Evolutionary conservation across 2,329 filamentous ascomycete species (phyloP).

Genomic region (Alternaria sp.): DNA sequence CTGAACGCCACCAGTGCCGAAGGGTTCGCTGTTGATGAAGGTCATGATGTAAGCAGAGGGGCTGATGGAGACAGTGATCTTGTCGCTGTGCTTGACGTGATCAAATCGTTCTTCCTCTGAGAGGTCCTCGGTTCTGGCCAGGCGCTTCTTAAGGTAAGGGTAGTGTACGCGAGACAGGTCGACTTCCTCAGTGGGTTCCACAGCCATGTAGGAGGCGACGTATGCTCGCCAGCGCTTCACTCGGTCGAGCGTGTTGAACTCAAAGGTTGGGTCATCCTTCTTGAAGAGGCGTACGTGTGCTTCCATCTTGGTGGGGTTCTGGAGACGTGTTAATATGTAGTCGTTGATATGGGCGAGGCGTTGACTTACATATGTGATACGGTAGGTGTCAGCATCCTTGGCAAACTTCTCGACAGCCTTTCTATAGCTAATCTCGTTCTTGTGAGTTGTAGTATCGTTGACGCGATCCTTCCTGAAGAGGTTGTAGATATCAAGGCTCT

Average conservation of each 20-base stretch:
- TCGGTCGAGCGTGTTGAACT: slow-evolving; percentile 72
- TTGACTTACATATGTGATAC: slow-evolving; percentile 83
- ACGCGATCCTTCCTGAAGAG: slow-evolving; percentile 84
- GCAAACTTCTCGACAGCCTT: slow-evolving; percentile 92
- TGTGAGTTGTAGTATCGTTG: slow-evolving; percentile 85
- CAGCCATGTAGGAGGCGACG: slow-evolving; percentile 86
- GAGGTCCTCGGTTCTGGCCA: slow-evolving; percentile 46
- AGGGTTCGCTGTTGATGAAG: slow-evolving; percentile 53
- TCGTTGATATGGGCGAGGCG: background rate
- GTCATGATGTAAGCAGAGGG: slow-evolving; percentile 54
- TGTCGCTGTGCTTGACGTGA: slow-evolving; percentile 49
- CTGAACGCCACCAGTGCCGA: slow-evolving; percentile 47
- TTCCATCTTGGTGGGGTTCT: slow-evolving; percentile 70
- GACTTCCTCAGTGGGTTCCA: slow-evolving; percentile 75
- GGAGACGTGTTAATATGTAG: slow-evolving; percentile 34
- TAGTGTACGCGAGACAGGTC: slow-evolving; percentile 43
- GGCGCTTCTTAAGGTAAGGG: slow-evolving; percentile 54
- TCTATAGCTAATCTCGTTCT: slow-evolving; percentile 87
- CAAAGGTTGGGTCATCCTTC: slow-evolving; percentile 80
- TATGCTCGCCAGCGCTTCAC: slow-evolving; percentile 89
- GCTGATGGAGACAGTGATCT: slow-evolving; percentile 55
- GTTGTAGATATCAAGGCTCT: slow-evolving; percentile 87
- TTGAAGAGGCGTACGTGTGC: slow-evolving; percentile 84
- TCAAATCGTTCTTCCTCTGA: slow-evolving; percentile 43
- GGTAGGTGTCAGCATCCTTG: slow-evolving; percentile 91